Conservation (phyloP, 1,139 yeast species). For the Candida gigantensis region DNA sequence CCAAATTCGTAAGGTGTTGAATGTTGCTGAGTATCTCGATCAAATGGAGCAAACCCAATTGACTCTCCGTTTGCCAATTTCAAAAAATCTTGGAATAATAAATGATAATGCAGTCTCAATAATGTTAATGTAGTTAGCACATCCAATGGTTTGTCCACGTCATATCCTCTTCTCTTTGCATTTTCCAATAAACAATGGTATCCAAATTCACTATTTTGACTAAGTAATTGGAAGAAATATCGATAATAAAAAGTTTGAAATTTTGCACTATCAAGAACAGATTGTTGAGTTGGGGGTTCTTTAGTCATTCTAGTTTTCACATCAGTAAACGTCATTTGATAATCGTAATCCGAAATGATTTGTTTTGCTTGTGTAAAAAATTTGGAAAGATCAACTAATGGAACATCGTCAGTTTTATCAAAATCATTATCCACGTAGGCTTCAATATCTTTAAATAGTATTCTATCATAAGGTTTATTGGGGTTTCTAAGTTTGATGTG, state of each 20-base stretch:
- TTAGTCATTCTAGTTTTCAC: slow-evolving; percentile 55
- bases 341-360: slow-evolving; percentile 21
- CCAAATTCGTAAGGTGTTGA: slow-evolving; percentile 8
- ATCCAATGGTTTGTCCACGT: slow-evolving; percentile 51
- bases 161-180: slow-evolving; percentile 44
- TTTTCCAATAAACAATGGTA: slow-evolving; percentile 44
- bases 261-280: slow-evolving; percentile 51
- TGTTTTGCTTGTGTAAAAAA: slow-evolving; percentile 18
- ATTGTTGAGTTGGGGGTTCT: slow-evolving; percentile 44
- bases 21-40: slow-evolving; percentile 18
- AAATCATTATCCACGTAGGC: slow-evolving; percentile 13
- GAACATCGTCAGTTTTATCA: slow-evolving; percentile 10
- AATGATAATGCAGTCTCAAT: slow-evolving; percentile 32
- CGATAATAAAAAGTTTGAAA: slow-evolving; percentile 61
- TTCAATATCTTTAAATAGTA: slow-evolving; percentile 28
- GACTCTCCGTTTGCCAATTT: slow-evolving; percentile 47
- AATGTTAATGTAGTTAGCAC: slow-evolving; percentile 37
- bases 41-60: slow-evolving; percentile 45
- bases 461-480: slow-evolving; percentile 17
- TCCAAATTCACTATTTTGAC: slow-evolving; percentile 23
- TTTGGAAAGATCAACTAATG: slow-evolving; percentile 23
- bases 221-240: slow-evolving; percentile 38
- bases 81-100: slow-evolving; percentile 44
- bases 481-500: slow-evolving; percentile 31
- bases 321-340: slow-evolving; percentile 45